Evolutionary conservation across 441 rosid species (phyloP), one percentile per base, ranked within the genome.

Genomic region (Macaranga tanarius): DNA sequence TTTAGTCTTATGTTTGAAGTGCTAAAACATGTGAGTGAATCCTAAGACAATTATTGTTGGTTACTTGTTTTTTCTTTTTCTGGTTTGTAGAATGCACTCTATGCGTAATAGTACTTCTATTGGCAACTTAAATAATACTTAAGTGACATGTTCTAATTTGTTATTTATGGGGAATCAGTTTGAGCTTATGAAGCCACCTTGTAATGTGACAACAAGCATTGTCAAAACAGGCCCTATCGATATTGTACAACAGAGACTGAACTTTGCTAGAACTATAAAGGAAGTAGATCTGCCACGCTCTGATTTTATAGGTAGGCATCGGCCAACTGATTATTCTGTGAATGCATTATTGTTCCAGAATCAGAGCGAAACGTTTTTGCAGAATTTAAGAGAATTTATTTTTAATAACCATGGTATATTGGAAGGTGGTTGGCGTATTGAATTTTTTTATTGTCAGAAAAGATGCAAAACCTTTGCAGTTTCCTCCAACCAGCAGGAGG

Each of bases 51-150:
- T 73, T 77, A 55, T 71, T 77, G 54, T 65, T 70, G 12, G n/a
- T 76, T 69, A 50, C 58, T 22, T 74, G 80, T 78, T 72, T 60
- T 80, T 22, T 74, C 79, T 78, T 72, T 60, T 80, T 81, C 65
- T 82, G 75, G 60, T 80, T 83, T 81, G 76, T 77, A 81, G 90
- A 80, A 74, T 76, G 73, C 81, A 58, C 61, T 50, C 73, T 69
- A 44, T 50, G 71, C 66, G 66, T 67, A 84, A 72, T 73, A n/a
- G n/a, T n/a, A 71, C 83, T 73, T 77, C 75, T 15, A 73, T 65
- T 77, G 68, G 78, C 81, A 73, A 68, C 73, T 75, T 75, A 23
- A 78, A 69, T 58, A 74, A 67, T 78, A 77, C 67, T 69, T 69
- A 73, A 6, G 76, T 72, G 77, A 73, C 82, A 69, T 50, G 73